Percentiles rank a stretch among this genome's conserved stretches.
These are phyloP conservation scores for Rubroshorea leprosula DNA, from an alignment of 345 rosid species.

Conservation along the genomic window DNA sequence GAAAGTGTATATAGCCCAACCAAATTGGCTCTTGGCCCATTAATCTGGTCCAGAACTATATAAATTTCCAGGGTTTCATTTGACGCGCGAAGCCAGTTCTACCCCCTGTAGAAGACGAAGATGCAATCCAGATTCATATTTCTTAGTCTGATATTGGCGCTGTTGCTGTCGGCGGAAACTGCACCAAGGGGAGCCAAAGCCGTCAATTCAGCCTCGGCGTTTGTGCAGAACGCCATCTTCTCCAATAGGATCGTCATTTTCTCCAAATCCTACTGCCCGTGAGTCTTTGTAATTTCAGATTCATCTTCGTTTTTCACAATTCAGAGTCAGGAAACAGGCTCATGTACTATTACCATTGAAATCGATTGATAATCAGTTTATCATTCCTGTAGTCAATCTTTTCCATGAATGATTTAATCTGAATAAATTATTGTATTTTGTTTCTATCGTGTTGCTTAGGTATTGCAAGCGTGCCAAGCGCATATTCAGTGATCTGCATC, in stretches of 20 bases:
- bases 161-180: slow-evolving; percentile 13
- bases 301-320: no score
- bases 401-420: background rate
- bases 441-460: background rate
- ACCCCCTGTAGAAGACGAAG: background rate
- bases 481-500: no score
- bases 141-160: slow-evolving; percentile 1
- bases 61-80: background rate
- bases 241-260: slow-evolving; percentile 36
- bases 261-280: no score
- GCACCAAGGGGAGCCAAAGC: slow-evolving; percentile 28
- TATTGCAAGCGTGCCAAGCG: no score
- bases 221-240: slow-evolving; percentile 65
- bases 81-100: background rate
- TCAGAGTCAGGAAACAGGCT: no score
- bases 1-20: background rate
- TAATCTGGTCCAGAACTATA: no score
- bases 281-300: no score
- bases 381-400: no score
- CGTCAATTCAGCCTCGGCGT: slow-evolving; percentile 65
- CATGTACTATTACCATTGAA: no score
- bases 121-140: background rate
- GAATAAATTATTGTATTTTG: background rate
- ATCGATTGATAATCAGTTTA: no score
- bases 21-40: background rate